phyloP scores from a whole-genome alignment of 1,284 basidiomycete genomes.

The Rugosomyces carneus region DNA sequence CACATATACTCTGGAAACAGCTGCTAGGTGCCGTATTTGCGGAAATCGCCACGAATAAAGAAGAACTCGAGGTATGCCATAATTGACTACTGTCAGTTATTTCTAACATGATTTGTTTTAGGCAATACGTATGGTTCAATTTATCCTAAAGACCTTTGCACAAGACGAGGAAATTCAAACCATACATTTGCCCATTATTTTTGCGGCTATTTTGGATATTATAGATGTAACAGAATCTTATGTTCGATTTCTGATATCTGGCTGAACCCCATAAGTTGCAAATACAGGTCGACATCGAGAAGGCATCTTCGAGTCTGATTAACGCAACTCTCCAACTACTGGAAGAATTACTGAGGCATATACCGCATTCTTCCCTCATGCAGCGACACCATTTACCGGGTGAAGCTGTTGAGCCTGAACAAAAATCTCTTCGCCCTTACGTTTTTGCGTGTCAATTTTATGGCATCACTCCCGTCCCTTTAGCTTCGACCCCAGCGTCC shows the following conservation, averaged over 20 bases:
- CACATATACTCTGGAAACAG: constrained; percentile 80
- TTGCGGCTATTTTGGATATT: constrained; percentile 58
- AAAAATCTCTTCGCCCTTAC: constrained; percentile 34
- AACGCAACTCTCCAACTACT: constrained; percentile 45
- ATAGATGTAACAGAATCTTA: constrained; percentile 41
- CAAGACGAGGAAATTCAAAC: constrained; percentile 81
- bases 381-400: constrained; percentile 41
- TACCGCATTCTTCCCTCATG: constrained; percentile 44
- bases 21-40: constrained; percentile 52
- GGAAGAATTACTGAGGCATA: constrained; percentile 47
- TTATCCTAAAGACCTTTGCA: constrained; percentile 66
- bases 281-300: constrained; percentile 29
- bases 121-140: constrained; percentile 60
- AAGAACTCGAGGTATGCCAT: constrained; percentile 37
- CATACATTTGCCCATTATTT: constrained; percentile 76
- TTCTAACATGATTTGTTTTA: constrained; percentile 21
- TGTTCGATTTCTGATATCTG: not conserved
- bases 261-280: constrained; percentile 29
- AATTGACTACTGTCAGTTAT: not conserved
- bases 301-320: constrained; percentile 30
- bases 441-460: constrained; percentile 59
- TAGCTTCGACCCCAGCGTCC: constrained; percentile 13
- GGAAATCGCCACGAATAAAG: constrained; percentile 42
- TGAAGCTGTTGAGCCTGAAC: constrained; percentile 23
- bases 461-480: constrained; percentile 34